Evolutionary conservation across 2,329 filamentous ascomycete genomes (phyloP), one percentile per base, ranked within the genome.

Genomic region (Ophiostoma himal-ulmi): DNA sequence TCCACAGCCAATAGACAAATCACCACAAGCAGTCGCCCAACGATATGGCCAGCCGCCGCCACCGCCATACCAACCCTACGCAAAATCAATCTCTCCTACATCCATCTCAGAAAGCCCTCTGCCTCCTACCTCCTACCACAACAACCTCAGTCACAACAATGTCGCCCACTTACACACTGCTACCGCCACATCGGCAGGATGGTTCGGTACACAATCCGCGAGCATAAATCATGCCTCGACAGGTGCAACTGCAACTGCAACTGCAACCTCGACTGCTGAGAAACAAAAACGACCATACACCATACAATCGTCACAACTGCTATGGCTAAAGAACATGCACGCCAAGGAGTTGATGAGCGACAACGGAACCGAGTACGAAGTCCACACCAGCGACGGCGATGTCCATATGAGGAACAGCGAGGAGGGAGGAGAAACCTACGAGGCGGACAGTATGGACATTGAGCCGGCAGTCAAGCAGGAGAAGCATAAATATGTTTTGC

Each of bases 281-380:
- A 60, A 13, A 22, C 26, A 34, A 65, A 37, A 34, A n/a, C n/a
- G 20, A 20, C 20, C 34, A 37, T 66, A 65, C 17, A 2, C 34
- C 4, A 65, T 39, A 13, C 62, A n/a, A n/a, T 44, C 64, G 7
- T 41, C 64, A 8, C 64, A 66, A 7, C 37, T 66, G 13, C 64
- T 66, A n/a, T 22, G 64, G 20, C 64, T 66, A 10, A n/a, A 41
- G 36, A 66, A 66, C 64, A 17, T 41, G 20, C 64, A 67, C 64
- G 64, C 37, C 64, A 41, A 44, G n/a, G 64, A 67, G 11, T 22
- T 44, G 30, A 30, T 39, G 3, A 37, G 64, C 36, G 37, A 67
- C 11, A 39, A 30, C 37, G 37, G 39, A 7, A 7, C 39, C 13
- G 65, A 30, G 6, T 26, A 30, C n/a, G 39, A 30, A n/a, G 36